These are phyloP conservation scores for Acmispon strigosus DNA, from an alignment of 306 rosid genomes.

Conservation along the genomic window DNA sequence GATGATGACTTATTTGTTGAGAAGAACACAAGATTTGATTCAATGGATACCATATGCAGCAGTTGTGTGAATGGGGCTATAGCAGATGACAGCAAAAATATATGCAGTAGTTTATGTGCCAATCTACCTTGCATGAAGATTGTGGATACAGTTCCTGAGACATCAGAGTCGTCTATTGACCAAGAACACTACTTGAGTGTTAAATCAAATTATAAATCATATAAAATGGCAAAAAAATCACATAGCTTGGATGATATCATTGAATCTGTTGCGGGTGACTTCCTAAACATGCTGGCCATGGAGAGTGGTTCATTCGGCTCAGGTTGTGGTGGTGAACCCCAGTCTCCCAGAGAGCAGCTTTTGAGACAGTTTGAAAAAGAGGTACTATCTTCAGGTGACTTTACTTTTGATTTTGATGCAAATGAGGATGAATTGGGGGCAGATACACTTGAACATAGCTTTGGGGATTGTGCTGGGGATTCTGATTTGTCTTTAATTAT, in stretches of 20 bases:
- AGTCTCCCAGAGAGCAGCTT: slow-evolving; percentile 74
- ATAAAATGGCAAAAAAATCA: slow-evolving; percentile 30
- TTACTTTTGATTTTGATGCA: slow-evolving; percentile 31
- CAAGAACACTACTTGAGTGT: slow-evolving; percentile 19
- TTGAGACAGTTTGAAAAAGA: slow-evolving; percentile 69
- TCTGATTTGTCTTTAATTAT: slow-evolving; percentile 49
- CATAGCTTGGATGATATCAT: slow-evolving; percentile 49
- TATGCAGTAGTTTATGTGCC: slow-evolving; percentile 18
- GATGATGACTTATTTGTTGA: slow-evolving; percentile 32
- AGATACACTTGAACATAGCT: slow-evolving; percentile 3
- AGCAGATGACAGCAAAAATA: slow-evolving; percentile 21
- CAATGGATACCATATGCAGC: slow-evolving; percentile 6
- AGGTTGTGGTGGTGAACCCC: slow-evolving; percentile 40
- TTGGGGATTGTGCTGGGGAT: slow-evolving; percentile 19
- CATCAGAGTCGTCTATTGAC: slow-evolving; percentile 18
- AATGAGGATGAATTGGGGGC: slow-evolving; percentile 33
- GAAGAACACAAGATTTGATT: slow-evolving; percentile 17
- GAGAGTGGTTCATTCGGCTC: slow-evolving; percentile 37
- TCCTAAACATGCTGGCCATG: slow-evolving; percentile 47
- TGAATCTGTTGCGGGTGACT: slow-evolving; percentile 64
- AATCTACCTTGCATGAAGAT: slow-evolving; percentile 24
- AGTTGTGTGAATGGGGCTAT: slow-evolving; percentile 17
- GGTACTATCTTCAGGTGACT: slow-evolving; percentile 37
- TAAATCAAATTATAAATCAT: slow-evolving; percentile 29
- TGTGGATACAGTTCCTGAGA: slow-evolving; percentile 22